These are phyloP conservation scores for Porcisia hertigi DNA, from an alignment of 208 protist species.

Conservation along the genomic window DNA sequence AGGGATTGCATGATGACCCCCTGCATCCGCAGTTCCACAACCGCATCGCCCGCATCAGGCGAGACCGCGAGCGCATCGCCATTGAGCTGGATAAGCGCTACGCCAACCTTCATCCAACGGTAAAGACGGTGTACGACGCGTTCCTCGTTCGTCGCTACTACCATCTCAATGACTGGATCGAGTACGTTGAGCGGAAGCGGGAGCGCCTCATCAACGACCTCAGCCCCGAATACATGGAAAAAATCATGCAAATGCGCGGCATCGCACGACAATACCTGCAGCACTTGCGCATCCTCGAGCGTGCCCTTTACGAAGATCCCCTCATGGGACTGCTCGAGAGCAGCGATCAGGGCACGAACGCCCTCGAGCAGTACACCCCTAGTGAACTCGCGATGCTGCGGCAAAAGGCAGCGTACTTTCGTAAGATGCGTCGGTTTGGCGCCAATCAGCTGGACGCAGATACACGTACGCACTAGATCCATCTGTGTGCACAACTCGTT, in stretches of 20 bases:
- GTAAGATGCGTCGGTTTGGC: slow-evolving; percentile 78
- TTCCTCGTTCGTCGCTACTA: slow-evolving; percentile 86
- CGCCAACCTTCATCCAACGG: slow-evolving; percentile 73
- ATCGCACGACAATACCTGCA: slow-evolving; percentile 55
- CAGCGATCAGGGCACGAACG: slow-evolving; percentile 19
- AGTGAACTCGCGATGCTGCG: slow-evolving; percentile 78
- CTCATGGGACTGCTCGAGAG: slow-evolving; percentile 50
- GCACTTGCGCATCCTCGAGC: slow-evolving; percentile 57
- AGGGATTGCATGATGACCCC: slow-evolving; percentile 78
- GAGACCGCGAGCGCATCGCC: slow-evolving; percentile 72
- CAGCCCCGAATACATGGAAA: slow-evolving; percentile 61
- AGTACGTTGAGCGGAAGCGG: slow-evolving; percentile 73
- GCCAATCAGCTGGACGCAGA: slow-evolving; percentile 79
- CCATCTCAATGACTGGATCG: slow-evolving; percentile 78
- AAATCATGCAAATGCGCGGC: slow-evolving; percentile 42
- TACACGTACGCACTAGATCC: slow-evolving; percentile 62
- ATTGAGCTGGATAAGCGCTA: slow-evolving; percentile 71
- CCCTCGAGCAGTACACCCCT: slow-evolving; percentile 51
- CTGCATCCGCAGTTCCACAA: slow-evolving; percentile 81
- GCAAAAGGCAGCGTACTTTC: slow-evolving; percentile 85
- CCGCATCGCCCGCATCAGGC: slow-evolving; percentile 51
- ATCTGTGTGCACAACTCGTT: not conserved
- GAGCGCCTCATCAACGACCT: slow-evolving; percentile 59
- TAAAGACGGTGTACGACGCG: slow-evolving; percentile 88
- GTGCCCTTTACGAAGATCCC: slow-evolving; percentile 58